These are phyloP conservation scores for Nakazawaea ambrosiae DNA, from an alignment of 805 yeast species.

Conservation along the genomic window DNA sequence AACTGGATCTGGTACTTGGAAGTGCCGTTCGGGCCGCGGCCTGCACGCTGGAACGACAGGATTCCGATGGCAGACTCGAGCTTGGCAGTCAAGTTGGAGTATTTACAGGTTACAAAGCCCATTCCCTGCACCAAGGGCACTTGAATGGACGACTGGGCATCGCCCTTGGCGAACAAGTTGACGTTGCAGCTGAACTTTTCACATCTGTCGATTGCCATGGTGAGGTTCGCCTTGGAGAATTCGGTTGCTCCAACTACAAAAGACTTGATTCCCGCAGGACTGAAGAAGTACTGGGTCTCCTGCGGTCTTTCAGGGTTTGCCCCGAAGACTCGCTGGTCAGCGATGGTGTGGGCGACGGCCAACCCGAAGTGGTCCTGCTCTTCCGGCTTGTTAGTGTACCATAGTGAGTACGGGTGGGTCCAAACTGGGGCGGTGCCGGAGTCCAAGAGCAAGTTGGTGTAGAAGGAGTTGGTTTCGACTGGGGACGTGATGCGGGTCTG, in stretches of 20 bases:
- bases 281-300: conserved; percentile 45
- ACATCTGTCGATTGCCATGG: conserved; percentile 23
- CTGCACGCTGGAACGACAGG: conserved; percentile 31
- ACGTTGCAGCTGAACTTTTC: conserved; percentile 22
- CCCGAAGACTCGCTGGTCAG: conserved; percentile 60
- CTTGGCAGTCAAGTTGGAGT: conserved; percentile 39
- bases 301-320: conserved; percentile 40
- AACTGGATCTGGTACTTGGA: conserved; percentile 44
- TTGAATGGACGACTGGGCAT: conserved; percentile 33
- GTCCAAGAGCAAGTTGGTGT: conserved; percentile 62
- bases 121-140: conserved; percentile 74
- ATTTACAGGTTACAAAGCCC: conserved; percentile 68
- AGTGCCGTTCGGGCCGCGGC: conserved; percentile 28
- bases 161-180: conserved; percentile 12
- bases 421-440: conserved; percentile 64
- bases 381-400: conserved; percentile 43
- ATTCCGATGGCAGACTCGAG: conserved; percentile 50
- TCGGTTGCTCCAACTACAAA: conserved; percentile 43
- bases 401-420: conserved; percentile 77
- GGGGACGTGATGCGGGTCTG: conserved; percentile 23
- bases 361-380: conserved; percentile 45
- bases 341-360: conserved; percentile 58
- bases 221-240: conserved; percentile 21
- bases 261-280: conserved; percentile 61
- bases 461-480: conserved; percentile 72